Evolutionary conservation across 2,329 filamentous ascomycete genomes (phyloP).

Genomic region (Monosporascus cannonballus): DNA sequence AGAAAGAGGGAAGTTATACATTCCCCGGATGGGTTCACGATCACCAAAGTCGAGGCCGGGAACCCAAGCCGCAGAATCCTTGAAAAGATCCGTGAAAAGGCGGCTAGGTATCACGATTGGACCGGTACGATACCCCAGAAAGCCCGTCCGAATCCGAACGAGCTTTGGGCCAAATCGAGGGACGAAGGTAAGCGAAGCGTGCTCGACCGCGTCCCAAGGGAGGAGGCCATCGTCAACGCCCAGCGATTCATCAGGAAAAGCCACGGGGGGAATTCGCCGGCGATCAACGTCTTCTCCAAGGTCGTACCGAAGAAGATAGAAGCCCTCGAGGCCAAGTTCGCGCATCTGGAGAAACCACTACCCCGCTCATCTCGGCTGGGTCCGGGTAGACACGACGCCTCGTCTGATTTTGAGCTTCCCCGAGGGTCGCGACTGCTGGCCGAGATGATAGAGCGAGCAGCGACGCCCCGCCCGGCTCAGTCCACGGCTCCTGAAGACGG

Average conservation of each 20-base stretch:
- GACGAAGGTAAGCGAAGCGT: neutral
- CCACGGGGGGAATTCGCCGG: neutral
- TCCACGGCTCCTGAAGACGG: too few species aligned
- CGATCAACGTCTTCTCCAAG: neutral
- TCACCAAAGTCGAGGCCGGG: neutral
- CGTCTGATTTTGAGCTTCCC: too few species aligned
- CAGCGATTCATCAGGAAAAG: neutral
- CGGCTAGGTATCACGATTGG: neutral
- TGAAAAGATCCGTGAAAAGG: neutral
- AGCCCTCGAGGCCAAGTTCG: neutral
- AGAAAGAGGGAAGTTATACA: neutral
- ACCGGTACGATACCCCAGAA: neutral
- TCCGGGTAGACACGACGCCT: neutral
- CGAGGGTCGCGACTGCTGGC: too few species aligned
- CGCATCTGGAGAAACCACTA: neutral
- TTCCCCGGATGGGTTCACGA: neutral
- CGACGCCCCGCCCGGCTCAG: too few species aligned
- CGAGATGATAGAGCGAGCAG: too few species aligned
- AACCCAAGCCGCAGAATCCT: neutral
- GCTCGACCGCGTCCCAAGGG: neutral
- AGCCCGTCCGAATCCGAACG: neutral
- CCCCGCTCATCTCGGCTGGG: neutral
- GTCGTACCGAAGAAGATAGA: neutral
- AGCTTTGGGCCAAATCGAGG: neutral
- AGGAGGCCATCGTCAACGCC: neutral